Evolutionary conservation across 129 eudicot genomes (phyloP), one percentile per base, ranked within the genome.

Genomic region (Escallonia rubra): DNA sequence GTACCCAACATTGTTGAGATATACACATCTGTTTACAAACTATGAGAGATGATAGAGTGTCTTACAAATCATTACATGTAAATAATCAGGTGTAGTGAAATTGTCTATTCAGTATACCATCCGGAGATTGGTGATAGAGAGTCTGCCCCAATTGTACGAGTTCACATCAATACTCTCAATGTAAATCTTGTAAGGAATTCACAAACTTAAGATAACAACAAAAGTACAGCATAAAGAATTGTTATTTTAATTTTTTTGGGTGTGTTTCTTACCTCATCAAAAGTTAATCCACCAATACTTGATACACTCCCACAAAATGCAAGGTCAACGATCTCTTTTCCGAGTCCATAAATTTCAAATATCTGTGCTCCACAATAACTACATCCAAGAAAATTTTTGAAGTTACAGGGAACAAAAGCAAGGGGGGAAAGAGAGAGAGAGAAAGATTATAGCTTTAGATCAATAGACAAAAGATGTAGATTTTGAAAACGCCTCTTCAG

Each of bases 361-460:
- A 94, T 94, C 74, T 94, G 99, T 51, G 99, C 99, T 34, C 99
- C 99, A 73, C 99, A 94, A 56, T 94, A 94, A 87, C 99, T 92
- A 65, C 66, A 79, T 67, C 69, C 72, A 79, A 68, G 41, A n/a
- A 40, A 43, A 13, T 57, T 64, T 69, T 61, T 46, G 47, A 72
- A 56, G 47, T 39, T 38, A 38, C n/a, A 42, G 54, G 48, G 44
- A 68, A 38, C 39, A 34, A 41, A 8, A 57, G 40, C 52, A 43
- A 50, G 42, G 53, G 14, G 16, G 23, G 51, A 62, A 57, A 50
- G 54, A 6, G 10, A 50, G 14, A 54, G 6, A 54, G 7, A 15
- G 43, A 34, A 11, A 57, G 45, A 67, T 41, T 34, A 43, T 15
- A 41, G n/a, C 62, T 67, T 10, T 11, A 50, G 34, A 71, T 38